Base-by-base conservation (phyloP, 192 early-diverging fungal species). In the Dissophora ornata region DNA sequence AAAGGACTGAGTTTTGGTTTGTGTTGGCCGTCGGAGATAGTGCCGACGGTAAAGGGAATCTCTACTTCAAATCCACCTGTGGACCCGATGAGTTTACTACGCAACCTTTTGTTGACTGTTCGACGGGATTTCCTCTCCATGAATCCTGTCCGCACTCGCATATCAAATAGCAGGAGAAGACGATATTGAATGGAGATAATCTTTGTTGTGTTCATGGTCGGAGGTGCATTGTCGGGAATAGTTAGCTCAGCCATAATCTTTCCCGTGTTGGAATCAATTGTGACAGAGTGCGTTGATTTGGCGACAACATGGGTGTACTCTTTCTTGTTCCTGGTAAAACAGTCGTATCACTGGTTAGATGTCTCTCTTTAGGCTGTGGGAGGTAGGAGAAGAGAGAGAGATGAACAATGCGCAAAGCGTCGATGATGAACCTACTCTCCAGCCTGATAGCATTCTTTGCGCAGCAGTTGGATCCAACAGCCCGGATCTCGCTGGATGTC, bases 381-480 rank as follows among this genome's bases (percentile, higher is more conserved):
- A n/a, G n/a, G n/a, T n/a, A n/a, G n/a, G n/a, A n/a, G n/a, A n/a
- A 36, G 19, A 40, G 5, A 2, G 21, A 66, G 11, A n/a, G n/a
- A n/a, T n/a, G n/a, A n/a, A n/a, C n/a, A n/a, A n/a, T n/a, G n/a
- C n/a, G n/a, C n/a, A n/a, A n/a, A n/a, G n/a, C n/a, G n/a, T 21
- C 12, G 9, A 61, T 9, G 22, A 42, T 4, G 25, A 4, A 65
- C 70, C 13, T 74, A 74, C 70, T 74, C 59, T 45, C 62, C 62
- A 11, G 70, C 70, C 1, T 32, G 22, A 29, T 55, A 74, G 11
- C 16, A 24, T 29, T 74, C 70, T 25, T 74, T 74, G 13, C 70
- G 61, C 16, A 74, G 12, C 26, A 74, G 46, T 52, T 74, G 61
- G 24, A 74, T 59, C 70, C 70, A 74, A 24, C 70, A 74, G 0